Conservation (phyloP, 2,329 filamentous ascomycete genomes). For the Pseudogymnoascus sp. region DNA sequence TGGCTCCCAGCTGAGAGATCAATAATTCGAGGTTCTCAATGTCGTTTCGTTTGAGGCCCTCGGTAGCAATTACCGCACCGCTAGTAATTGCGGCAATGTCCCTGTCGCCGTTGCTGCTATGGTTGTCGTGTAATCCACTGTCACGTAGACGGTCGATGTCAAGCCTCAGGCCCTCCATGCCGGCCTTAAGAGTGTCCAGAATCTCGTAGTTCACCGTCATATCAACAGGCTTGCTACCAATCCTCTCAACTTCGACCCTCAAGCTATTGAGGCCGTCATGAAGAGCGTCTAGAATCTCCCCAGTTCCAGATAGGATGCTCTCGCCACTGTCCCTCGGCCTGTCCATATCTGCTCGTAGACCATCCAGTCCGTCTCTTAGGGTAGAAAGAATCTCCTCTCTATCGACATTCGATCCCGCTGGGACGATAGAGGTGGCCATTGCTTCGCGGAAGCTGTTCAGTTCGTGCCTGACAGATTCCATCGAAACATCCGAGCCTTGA, state of each 20-base stretch:
- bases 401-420: slow-evolving; percentile 36
- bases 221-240: slow-evolving; percentile 71
- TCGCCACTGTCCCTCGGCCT: slow-evolving; percentile 29
- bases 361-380: slow-evolving; percentile 62
- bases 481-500: slow-evolving; percentile 39
- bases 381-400: slow-evolving; percentile 57
- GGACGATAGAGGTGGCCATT: slow-evolving; percentile 42
- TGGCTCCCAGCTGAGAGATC: slow-evolving; percentile 72
- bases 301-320: slow-evolving; percentile 48
- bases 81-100: slow-evolving; percentile 45
- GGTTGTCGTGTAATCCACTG: slow-evolving; percentile 27
- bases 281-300: slow-evolving; percentile 80
- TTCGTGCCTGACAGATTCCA: slow-evolving; percentile 42
- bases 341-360: slow-evolving; percentile 64
- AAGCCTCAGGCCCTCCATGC: slow-evolving; percentile 62
- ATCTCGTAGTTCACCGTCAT: slow-evolving; percentile 84
- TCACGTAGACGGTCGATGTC: slow-evolving; percentile 76
- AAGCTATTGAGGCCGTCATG: slow-evolving; percentile 80
- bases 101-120: slow-evolving; percentile 30
- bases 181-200: slow-evolving; percentile 76
- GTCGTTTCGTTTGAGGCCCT: slow-evolving; percentile 57
- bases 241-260: slow-evolving; percentile 64
- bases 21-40: slow-evolving; percentile 80
- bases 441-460: slow-evolving; percentile 52
- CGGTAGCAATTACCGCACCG: slow-evolving; percentile 40